Base-by-base conservation (phyloP, 441 rosid species). In the Flueggea neowawraea region DNA sequence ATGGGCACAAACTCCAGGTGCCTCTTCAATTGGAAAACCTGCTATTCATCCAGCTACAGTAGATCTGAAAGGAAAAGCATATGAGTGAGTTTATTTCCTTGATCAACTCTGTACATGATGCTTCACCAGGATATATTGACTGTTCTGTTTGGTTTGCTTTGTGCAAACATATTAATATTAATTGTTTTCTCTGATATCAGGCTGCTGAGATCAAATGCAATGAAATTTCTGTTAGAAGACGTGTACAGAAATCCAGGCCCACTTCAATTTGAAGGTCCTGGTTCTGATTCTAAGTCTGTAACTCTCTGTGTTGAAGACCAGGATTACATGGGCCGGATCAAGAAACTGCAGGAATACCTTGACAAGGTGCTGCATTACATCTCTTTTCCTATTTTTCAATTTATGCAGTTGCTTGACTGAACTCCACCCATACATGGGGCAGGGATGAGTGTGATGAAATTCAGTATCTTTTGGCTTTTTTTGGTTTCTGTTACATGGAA, bases 241-340 rank as follows among this genome's bases (percentile, higher is more conserved):
- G 68, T 88, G 48, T 95, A 95, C 83, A 90, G 99, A 82, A 95
- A 95, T 77, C 98, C 98, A 10, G 99, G 98, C 54, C 98, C 98
- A 7, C 84, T 95, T 73, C 99, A 95, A 77, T 95, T 75, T 57
- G 97, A 91, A 61, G 99, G 98, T 61, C 98, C 96, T 12, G 99
- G 99, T 68, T 89, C 97, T 45, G 99, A 95, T 75, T 82, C 97
- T 32, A 91, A 84, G 82, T 85, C 96, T 49, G 74, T 91, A 52
- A 81, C 82, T 48, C 84, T 91, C 4, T 86, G 96, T 53, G 98
- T 95, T 64, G 99, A 95, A 82, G 99, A 95, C 73, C 96, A 88
- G 83, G 99, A 95, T 83, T 95, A 95, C 89, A 91, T 95, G 98
- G 99, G 99, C 12, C 84, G 98, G 58, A 95, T 91, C 68, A 91